Evolutionary conservation across 2,329 filamentous ascomycete species (phyloP).

Genomic region (Monosporascus sp.): DNA sequence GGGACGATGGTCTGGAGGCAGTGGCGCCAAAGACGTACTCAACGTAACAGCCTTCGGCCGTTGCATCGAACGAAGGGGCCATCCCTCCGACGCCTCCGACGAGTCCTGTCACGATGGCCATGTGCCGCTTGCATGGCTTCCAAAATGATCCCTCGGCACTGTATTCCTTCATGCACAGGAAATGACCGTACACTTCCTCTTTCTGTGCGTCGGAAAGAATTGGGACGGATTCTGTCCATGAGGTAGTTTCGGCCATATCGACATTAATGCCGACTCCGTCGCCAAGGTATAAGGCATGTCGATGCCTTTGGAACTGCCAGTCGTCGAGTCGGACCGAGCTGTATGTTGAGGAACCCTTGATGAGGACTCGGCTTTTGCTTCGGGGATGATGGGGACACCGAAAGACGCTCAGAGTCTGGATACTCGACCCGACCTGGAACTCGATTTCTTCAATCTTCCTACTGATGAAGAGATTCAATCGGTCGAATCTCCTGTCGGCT

Average conservation of each 20-base stretch:
- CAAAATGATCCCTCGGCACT: not conserved
- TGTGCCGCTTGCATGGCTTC: not conserved
- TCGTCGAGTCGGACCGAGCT: not conserved
- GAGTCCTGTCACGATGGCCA: conserved; percentile 1
- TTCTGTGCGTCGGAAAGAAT: not conserved
- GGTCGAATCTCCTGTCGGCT: not conserved
- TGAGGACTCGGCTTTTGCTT: not conserved
- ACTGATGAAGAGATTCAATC: not conserved
- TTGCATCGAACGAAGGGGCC: not conserved
- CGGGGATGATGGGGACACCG: not conserved
- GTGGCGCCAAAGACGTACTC: not conserved
- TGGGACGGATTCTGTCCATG: not conserved
- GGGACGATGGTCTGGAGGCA: not conserved
- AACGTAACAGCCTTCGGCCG: not conserved
- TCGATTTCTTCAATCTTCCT: conserved; percentile 1
- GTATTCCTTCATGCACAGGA: conserved; percentile 2
- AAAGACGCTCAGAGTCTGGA: not conserved
- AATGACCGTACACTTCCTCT: conserved; percentile 2
- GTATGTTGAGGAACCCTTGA: not conserved
- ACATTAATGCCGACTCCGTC: not conserved
- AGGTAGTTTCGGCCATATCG: not conserved
- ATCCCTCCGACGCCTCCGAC: not conserved
- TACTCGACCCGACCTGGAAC: not conserved
- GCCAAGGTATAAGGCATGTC: conserved; percentile 1
- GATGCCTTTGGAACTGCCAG: not conserved